Percentiles rank a stretch among this genome's conserved stretches.
phyloP scores from a whole-genome alignment of 2,329 filamentous ascomycete genomes.

The Aspergillus brasiliensis region DNA sequence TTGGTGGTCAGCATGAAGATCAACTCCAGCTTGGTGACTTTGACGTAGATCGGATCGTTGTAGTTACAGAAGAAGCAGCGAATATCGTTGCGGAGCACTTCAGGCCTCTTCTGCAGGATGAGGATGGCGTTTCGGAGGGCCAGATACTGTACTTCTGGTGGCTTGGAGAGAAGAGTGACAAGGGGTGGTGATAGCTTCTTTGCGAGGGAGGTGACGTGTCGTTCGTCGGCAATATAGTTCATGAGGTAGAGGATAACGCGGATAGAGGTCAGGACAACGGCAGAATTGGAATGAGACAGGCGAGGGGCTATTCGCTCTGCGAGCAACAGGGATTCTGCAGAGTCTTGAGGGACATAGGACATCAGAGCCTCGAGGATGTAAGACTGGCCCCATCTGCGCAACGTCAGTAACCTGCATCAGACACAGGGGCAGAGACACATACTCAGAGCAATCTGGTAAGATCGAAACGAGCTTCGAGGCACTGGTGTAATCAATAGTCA shows the following conservation, averaged over 20 bases:
- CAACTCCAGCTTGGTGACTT: constrained; percentile 96
- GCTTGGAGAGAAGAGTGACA: constrained; percentile 92
- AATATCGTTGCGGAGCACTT: constrained; percentile 94
- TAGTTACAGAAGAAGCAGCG: constrained; percentile 99
- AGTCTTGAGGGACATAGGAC: constrained; percentile 94
- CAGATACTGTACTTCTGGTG: constrained; percentile 96
- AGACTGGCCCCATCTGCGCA: constrained; percentile 87
- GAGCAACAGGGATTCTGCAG: constrained; percentile 80
- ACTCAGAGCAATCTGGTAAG: constrained; percentile 95
- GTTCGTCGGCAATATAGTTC: constrained; percentile 96
- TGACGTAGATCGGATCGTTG: constrained; percentile 99
- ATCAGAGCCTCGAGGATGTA: constrained; percentile 98
- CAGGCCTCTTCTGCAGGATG: constrained; percentile 88
- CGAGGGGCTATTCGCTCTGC: constrained; percentile 95
- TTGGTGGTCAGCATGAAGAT: constrained; percentile 99
- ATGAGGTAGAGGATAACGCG: constrained; percentile 95
- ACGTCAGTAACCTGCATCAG: constrained; percentile 14
- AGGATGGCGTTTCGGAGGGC: constrained; percentile 90
- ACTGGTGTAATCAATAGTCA: constrained; percentile 96
- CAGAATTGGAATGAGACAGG: constrained; percentile 93
- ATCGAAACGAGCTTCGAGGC: constrained; percentile 98
- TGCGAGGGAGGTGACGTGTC: constrained; percentile 82
- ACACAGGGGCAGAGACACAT: constrained; percentile 42
- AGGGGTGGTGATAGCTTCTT: constrained; percentile 92
- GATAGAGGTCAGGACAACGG: constrained; percentile 94